Percentiles rank a stretch among this genome's conserved stretches.
These are phyloP conservation scores for Stemphylium vesicarium DNA, from an alignment of 2,329 filamentous ascomycete species.

Conservation along the genomic window DNA sequence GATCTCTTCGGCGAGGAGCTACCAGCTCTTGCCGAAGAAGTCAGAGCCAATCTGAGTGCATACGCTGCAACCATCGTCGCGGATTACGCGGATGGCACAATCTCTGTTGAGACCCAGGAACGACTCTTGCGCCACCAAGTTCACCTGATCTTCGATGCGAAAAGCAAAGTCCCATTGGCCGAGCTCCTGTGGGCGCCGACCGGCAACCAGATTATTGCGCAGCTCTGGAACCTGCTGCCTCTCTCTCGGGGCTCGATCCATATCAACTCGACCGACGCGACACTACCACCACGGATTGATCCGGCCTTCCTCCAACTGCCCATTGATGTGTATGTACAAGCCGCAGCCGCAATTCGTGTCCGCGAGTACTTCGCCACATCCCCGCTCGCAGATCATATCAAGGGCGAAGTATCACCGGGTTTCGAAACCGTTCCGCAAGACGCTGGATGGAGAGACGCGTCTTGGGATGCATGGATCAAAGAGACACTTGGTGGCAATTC, in stretches of 20 bases:
- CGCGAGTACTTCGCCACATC: constrained; percentile 38
- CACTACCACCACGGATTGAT: constrained; percentile 49
- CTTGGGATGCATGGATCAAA: constrained; percentile 36
- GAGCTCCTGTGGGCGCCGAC: constrained; percentile 55
- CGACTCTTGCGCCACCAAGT: constrained; percentile 55
- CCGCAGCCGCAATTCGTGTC: constrained; percentile 40
- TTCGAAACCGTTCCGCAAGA: constrained; percentile 28
- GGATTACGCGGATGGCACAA: constrained; percentile 24
- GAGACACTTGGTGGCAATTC: constrained; percentile 31
- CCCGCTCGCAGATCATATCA: constrained; percentile 32
- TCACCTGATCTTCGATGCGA: constrained; percentile 54
- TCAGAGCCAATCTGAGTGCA: constrained; percentile 33
- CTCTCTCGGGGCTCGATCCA: constrained; percentile 47
- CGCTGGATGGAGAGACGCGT: constrained; percentile 19
- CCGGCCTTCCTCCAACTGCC: constrained; percentile 53
- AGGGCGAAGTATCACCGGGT: constrained; percentile 28
- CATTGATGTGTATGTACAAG: constrained; percentile 47
- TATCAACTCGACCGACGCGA: constrained; percentile 39
- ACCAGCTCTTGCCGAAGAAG: constrained; percentile 24
- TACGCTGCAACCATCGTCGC: constrained; percentile 37
- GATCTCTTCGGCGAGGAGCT: constrained; percentile 46
- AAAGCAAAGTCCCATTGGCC: constrained; percentile 52
- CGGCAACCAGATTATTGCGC: constrained; percentile 41
- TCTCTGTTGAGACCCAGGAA: constrained; percentile 45
- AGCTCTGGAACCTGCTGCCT: constrained; percentile 49